phyloP scores from a whole-genome alignment of 2,329 filamentous ascomycete species.

The Ascochyta koolunga region DNA sequence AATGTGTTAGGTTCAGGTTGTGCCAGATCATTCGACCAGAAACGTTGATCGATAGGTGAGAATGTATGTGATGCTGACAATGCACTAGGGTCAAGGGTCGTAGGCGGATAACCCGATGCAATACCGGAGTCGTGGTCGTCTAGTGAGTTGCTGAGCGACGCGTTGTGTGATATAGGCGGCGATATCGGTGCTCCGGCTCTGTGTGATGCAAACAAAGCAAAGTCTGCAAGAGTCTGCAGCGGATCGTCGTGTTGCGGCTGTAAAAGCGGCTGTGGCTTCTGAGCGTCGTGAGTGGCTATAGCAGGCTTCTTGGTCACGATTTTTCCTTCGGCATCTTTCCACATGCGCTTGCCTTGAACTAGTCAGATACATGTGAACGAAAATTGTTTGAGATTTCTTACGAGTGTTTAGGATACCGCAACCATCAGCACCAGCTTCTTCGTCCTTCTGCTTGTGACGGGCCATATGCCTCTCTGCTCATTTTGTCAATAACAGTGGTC shows the following conservation, averaged over 20 bases:
- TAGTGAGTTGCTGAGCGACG: constrained; percentile 33
- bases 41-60: constrained; percentile 37
- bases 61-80: constrained; percentile 27
- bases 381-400: neutral
- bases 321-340: constrained; percentile 60
- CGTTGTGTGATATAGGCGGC: constrained; percentile 41
- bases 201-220: constrained; percentile 27
- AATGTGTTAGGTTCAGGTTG: constrained; percentile 37
- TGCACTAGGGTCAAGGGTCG: constrained; percentile 25
- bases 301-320: constrained; percentile 56
- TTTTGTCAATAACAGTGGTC: constrained; percentile 26
- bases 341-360: constrained; percentile 54
- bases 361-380: neutral
- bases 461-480: constrained; percentile 62
- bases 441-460: constrained; percentile 60
- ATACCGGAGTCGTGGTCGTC: constrained; percentile 40
- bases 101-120: constrained; percentile 25
- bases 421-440: constrained; percentile 61
- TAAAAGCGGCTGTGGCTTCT: constrained; percentile 11
- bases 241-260: constrained; percentile 15
- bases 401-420: constrained; percentile 60
- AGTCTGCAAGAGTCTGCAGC: constrained; percentile 28
- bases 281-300: constrained; percentile 19
- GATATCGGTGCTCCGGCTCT: constrained; percentile 41
- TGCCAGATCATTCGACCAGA: constrained; percentile 41